Evolutionary conservation across 257 asterid genomes (phyloP).

Genomic region (Capsicum baccatum): DNA sequence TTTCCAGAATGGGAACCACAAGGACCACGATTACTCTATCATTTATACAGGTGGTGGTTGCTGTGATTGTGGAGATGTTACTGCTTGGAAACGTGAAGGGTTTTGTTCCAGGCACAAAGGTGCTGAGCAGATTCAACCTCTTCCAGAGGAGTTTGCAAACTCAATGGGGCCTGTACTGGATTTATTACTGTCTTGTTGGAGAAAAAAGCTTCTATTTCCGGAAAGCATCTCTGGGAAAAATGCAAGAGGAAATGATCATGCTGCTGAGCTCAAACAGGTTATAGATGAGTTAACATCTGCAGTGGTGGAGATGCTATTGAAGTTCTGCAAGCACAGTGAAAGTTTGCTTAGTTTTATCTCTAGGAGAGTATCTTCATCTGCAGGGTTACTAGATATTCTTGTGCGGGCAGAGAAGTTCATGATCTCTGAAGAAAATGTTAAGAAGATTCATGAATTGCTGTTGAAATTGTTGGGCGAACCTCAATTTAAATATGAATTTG

Average conservation of each 20-base stretch:
- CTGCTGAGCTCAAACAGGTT: slow-evolving; percentile 47
- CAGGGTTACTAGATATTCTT: slow-evolving; percentile 75
- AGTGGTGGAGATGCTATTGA: slow-evolving; percentile 82
- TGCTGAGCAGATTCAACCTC: slow-evolving; percentile 84
- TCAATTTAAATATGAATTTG: slow-evolving; percentile 82
- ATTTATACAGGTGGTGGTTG: slow-evolving; percentile 97
- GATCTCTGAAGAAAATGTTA: slow-evolving; percentile 46
- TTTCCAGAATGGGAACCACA: slow-evolving; percentile 89
- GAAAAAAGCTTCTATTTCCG: slow-evolving; percentile 51
- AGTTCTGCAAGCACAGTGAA: slow-evolving; percentile 80
- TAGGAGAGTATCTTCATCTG: slow-evolving; percentile 63
- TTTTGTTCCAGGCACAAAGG: slow-evolving; percentile 97
- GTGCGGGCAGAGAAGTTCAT: slow-evolving; percentile 78
- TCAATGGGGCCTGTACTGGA: slow-evolving; percentile 85
- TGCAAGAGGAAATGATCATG: slow-evolving; percentile 44
- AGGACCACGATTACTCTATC: slow-evolving; percentile 90
- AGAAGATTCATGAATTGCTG: slow-evolving; percentile 84
- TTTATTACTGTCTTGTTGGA: slow-evolving; percentile 70
- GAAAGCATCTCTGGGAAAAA: slow-evolving; percentile 46
- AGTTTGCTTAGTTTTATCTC: slow-evolving; percentile 94
- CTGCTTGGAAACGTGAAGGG: slow-evolving; percentile 99
- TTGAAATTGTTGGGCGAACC: slow-evolving; percentile 93
- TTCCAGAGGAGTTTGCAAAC: slow-evolving; percentile 62
- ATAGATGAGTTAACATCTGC: slow-evolving; percentile 71
- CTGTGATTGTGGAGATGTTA: slow-evolving; percentile 98